These are phyloP conservation scores for Fusarium devonianum DNA, from an alignment of 2,329 filamentous ascomycete genomes.

Conservation along the genomic window DNA sequence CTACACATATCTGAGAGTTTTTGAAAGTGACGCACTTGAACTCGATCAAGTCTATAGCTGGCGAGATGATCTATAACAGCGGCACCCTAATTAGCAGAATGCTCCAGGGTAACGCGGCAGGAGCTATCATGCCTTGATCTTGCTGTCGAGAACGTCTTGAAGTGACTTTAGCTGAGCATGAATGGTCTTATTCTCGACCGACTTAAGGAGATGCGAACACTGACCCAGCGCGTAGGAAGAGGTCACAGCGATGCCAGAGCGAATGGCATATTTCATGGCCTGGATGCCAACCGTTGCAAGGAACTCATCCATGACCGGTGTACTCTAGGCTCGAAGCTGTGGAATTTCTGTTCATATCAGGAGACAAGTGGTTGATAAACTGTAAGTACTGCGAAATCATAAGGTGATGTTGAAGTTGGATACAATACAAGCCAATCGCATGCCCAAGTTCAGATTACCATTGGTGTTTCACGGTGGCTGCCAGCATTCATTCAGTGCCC, in stretches of 20 bases:
- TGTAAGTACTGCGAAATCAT: neutral
- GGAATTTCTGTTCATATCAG: conserved; percentile 22
- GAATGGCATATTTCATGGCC: conserved; percentile 91
- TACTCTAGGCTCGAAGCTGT: conserved; percentile 9
- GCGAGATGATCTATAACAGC: conserved; percentile 76
- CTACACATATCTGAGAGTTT: too few species aligned
- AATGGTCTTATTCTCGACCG: conserved; percentile 73
- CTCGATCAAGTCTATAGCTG: conserved; percentile 90
- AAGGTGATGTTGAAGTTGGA: neutral
- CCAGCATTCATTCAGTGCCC: conserved; percentile 25
- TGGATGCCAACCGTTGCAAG: conserved; percentile 65
- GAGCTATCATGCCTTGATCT: conserved; percentile 73
- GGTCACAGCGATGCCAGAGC: conserved; percentile 85
- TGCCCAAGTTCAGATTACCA: conserved; percentile 22
- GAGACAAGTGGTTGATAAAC: neutral
- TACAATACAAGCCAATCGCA: conserved; percentile 15
- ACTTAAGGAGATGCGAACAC: conserved; percentile 78
- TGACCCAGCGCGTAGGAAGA: conserved; percentile 86
- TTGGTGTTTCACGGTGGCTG: too few species aligned
- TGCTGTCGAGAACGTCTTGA: conserved; percentile 79
- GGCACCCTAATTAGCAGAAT: too few species aligned
- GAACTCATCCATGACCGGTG: conserved; percentile 71
- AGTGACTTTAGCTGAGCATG: conserved; percentile 73
- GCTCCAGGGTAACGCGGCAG: too few species aligned
- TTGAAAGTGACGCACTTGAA: too few species aligned